phyloP scores from a whole-genome alignment of 2,329 filamentous ascomycete species.

The Penicillium sclerotiorum region DNA sequence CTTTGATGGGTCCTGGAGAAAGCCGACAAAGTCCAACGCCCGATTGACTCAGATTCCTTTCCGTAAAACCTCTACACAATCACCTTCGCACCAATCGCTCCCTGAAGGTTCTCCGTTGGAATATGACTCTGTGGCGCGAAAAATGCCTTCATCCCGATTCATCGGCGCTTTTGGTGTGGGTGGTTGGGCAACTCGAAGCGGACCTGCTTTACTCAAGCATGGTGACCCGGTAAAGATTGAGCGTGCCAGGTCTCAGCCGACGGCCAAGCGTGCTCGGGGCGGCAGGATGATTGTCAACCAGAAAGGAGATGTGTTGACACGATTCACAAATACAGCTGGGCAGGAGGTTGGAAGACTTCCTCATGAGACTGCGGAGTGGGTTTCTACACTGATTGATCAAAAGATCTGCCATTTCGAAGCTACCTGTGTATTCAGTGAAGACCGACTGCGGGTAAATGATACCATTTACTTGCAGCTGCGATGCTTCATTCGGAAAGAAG shows the following conservation, averaged over 20 bases:
- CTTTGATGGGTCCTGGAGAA: slow-evolving; percentile 65
- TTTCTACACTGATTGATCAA: slow-evolving; percentile 89
- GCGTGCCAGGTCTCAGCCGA: slow-evolving; percentile 72
- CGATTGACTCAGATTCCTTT: slow-evolving; percentile 12
- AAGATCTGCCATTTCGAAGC: slow-evolving; percentile 85
- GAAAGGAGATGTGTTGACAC: slow-evolving; percentile 82
- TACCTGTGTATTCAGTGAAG: slow-evolving; percentile 84
- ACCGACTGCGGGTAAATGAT: slow-evolving; percentile 83
- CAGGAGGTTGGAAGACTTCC: slow-evolving; percentile 84
- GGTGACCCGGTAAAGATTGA: slow-evolving; percentile 86
- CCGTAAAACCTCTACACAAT: slow-evolving; percentile 12
- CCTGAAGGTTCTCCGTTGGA: not conserved
- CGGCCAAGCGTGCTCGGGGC: slow-evolving; percentile 51
- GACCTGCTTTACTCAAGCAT: slow-evolving; percentile 72
- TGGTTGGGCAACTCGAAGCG: slow-evolving; percentile 89
- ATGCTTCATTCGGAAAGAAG: slow-evolving; percentile 72
- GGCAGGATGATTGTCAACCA: slow-evolving; percentile 55
- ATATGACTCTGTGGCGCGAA: slow-evolving; percentile 18
- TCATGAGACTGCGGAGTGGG: slow-evolving; percentile 86
- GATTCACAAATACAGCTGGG: slow-evolving; percentile 79
- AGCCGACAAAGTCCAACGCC: slow-evolving; percentile 15
- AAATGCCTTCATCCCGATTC: slow-evolving; percentile 12
- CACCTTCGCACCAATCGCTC: not conserved
- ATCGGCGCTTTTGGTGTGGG: slow-evolving; percentile 89
- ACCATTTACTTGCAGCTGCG: slow-evolving; percentile 88